Evolutionary conservation across 441 rosid genomes (phyloP), one percentile per base, ranked within the genome.

Genomic region (Adansonia grandidieri): DNA sequence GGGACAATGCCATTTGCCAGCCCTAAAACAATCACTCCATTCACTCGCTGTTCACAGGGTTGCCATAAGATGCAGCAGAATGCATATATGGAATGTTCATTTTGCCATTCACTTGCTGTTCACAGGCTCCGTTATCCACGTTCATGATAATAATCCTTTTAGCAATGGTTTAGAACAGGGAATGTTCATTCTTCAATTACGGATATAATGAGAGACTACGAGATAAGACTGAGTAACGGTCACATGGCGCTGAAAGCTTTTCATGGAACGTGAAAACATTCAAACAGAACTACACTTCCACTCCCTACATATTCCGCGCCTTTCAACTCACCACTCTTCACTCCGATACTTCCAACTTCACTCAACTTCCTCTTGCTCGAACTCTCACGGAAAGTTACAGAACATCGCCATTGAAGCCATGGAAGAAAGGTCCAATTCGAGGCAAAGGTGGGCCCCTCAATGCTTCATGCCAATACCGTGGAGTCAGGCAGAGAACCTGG

Each of bases 361-460:
- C 78, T 76, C 79, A 77, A 22, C 60, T 70, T 45, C 85, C 58
- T 65, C 24, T 61, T 28, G 57, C 63, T 11, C 3, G 9, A 48
- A 24, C 47, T 54, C 24, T 64, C 24, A 90, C 85, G 93, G 93
- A 89, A 3, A 90, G 60, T 13, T 81, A 66, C 87, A 85, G 84
- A 53, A 86, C 74, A 77, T 86, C 91, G 19, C 93, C 95, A 20
- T 65, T 89, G 76, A 93, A 92, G 84, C 97, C 97, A 44, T 90
- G 99, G 98, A 94, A 91, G 86, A 94, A 92, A 79, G 98, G 99
- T 45, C 98, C 97, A 1, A 88, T 94, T 5, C 84, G 97, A 57
- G 98, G 99, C 82, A 94, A 94, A 88, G 98, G 98, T 2, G 97
- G 99, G 44, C 99, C 99, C 6, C 94, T 86, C 50, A 94, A 94